These are phyloP conservation scores for Blastocystis sp. DNA, from an alignment of 352 stramenopile genomes.

Conservation along the genomic window DNA sequence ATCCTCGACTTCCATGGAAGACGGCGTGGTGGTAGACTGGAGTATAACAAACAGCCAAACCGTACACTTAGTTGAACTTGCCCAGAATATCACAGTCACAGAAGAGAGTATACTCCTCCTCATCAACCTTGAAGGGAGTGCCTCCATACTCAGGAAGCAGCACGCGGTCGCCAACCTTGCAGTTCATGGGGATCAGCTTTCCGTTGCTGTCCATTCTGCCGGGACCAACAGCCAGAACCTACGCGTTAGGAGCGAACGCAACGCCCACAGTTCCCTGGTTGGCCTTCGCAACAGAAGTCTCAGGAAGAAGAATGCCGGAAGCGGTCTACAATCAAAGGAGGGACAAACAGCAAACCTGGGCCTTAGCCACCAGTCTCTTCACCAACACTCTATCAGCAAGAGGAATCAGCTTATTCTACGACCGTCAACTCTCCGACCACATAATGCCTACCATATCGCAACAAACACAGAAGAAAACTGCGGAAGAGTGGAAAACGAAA, in stretches of 20 bases:
- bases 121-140: conserved; percentile 63
- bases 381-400: conserved; percentile 67
- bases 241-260: neutral
- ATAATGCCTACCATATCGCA: conserved; percentile 12
- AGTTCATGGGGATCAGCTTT: conserved; percentile 69
- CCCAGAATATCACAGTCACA: conserved; percentile 69
- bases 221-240: conserved; percentile 62
- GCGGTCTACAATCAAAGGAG: conserved; percentile 24
- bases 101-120: conserved; percentile 68
- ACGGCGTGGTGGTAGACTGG: neutral
- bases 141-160: conserved; percentile 69
- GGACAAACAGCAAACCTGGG: neutral
- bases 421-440: neutral
- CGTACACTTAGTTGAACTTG: conserved; percentile 58
- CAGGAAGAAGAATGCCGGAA: conserved; percentile 67
- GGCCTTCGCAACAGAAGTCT: conserved; percentile 60
- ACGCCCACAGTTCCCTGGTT: conserved; percentile 59
- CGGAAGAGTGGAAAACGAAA: conserved; percentile 39
- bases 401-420: conserved; percentile 67
- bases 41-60: conserved; percentile 40
- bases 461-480: neutral
- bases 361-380: conserved; percentile 67
- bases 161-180: conserved; percentile 66
- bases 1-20: neutral
- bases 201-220: conserved; percentile 65